Evolutionary conservation across 768 basidiomycete species (phyloP).

Genomic region (Psilocybe tampanensis): DNA sequence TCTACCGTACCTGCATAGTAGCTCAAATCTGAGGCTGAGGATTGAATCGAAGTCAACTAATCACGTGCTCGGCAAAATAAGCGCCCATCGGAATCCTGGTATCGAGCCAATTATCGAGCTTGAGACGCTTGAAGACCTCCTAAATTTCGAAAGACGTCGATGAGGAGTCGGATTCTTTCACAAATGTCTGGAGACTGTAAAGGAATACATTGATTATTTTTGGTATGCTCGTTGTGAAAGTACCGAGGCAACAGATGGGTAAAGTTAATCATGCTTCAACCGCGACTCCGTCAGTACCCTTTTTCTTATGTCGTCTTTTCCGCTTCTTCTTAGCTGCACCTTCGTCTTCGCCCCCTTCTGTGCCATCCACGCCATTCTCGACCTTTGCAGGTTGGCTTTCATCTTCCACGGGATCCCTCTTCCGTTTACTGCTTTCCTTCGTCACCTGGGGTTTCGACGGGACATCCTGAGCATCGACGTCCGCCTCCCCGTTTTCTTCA

Average conservation of each 20-base stretch:
- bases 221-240: neutral
- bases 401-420: slow-evolving; percentile 14
- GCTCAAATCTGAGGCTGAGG: too few relatives aligned
- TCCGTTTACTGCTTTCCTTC: slow-evolving; percentile 45
- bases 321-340: slow-evolving; percentile 36
- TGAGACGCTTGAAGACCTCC: too few relatives aligned
- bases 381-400: neutral
- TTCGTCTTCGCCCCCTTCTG: slow-evolving; percentile 19
- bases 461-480: slow-evolving; percentile 34
- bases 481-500: slow-evolving; percentile 21
- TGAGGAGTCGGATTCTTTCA: too few relatives aligned
- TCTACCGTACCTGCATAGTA: too few relatives aligned
- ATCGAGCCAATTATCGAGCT: too few relatives aligned
- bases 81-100: too few relatives aligned
- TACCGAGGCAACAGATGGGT: neutral
- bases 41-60: too few relatives aligned
- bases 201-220: neutral
- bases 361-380: slow-evolving; percentile 8
- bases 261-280: slow-evolving; percentile 12
- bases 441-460: slow-evolving; percentile 16
- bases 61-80: too few relatives aligned
- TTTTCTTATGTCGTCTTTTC: slow-evolving; percentile 30
- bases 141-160: too few relatives aligned
- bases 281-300: slow-evolving; percentile 19
- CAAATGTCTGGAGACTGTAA: neutral